A percentile compares a stretch with the other conserved stretches of the same genome.
phyloP scores from a whole-genome alignment of 2,329 filamentous ascomycete genomes.

The Apiospora phragmitis region DNA sequence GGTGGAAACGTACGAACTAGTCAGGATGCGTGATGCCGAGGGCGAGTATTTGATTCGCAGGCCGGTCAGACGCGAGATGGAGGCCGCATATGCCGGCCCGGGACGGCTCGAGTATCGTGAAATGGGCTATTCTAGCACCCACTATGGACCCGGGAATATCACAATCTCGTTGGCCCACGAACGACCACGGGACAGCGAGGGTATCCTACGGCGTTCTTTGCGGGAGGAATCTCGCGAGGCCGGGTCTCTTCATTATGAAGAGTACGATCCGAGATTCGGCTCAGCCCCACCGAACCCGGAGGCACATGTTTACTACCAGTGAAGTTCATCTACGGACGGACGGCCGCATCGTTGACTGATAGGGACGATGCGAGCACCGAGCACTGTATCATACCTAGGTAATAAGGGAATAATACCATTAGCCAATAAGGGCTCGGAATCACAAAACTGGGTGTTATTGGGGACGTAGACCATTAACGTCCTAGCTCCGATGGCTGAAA shows the following conservation, averaged over 20 bases:
- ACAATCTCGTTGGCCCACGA: background rate
- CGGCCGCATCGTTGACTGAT: background rate
- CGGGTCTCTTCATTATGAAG: slow-evolving; percentile 34
- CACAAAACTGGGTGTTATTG: background rate
- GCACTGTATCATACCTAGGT: background rate
- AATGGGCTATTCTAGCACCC: background rate
- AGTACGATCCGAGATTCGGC: slow-evolving; percentile 46
- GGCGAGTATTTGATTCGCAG: slow-evolving; percentile 47
- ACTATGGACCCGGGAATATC: background rate
- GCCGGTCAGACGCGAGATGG: slow-evolving; percentile 36
- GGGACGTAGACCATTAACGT: background rate
- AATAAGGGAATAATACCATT: background rate
- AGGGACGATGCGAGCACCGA: background rate
- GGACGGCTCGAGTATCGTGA: background rate
- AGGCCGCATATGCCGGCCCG: slow-evolving; percentile 16
- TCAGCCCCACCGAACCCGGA: slow-evolving; percentile 25
- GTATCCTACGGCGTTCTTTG: background rate
- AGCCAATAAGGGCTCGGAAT: background rate
- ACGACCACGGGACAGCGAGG: slow-evolving; percentile 11
- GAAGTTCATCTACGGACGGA: slow-evolving; percentile 10
- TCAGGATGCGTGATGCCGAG: slow-evolving; percentile 44
- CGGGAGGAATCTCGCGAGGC: background rate
- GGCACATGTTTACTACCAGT: slow-evolving; percentile 14
- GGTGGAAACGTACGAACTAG: slow-evolving; percentile 43
- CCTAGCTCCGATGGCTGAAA: background rate